Conservation (phyloP, 257 asterid species). For the Solanum phureja region DNA sequence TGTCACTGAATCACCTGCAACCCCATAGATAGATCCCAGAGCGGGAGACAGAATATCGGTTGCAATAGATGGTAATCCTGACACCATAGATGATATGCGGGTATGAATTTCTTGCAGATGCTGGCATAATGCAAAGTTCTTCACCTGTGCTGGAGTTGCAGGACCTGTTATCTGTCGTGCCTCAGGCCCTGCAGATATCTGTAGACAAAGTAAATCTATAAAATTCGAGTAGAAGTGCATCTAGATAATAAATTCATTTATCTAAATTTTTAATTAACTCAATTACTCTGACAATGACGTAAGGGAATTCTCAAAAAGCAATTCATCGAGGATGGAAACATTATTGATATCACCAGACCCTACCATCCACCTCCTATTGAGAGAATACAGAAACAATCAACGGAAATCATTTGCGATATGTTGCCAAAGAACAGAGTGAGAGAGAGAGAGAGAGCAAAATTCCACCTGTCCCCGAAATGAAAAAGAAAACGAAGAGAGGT, state of each 20-base stretch:
- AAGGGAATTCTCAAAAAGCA: background rate
- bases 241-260: background rate
- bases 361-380: background rate
- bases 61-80: conserved; percentile 67
- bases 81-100: conserved; percentile 49
- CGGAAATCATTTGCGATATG: background rate
- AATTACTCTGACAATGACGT: background rate
- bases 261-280: background rate
- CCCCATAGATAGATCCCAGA: conserved; percentile 71
- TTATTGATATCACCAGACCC: background rate
- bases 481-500: background rate
- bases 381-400: background rate
- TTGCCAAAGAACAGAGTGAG: background rate
- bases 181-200: conserved; percentile 96
- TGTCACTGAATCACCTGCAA: conserved; percentile 88
- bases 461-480: background rate
- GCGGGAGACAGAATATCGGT: conserved; percentile 73
- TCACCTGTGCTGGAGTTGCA: conserved; percentile 81
- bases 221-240: background rate
- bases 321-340: background rate
- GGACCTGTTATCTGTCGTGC: conserved; percentile 90
- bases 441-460: background rate
- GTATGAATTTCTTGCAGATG: conserved; percentile 87
- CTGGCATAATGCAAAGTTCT: conserved; percentile 77
- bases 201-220: background rate